Base-by-base conservation (phyloP, 805 yeast genomes). In the Lachancea cidri region DNA sequence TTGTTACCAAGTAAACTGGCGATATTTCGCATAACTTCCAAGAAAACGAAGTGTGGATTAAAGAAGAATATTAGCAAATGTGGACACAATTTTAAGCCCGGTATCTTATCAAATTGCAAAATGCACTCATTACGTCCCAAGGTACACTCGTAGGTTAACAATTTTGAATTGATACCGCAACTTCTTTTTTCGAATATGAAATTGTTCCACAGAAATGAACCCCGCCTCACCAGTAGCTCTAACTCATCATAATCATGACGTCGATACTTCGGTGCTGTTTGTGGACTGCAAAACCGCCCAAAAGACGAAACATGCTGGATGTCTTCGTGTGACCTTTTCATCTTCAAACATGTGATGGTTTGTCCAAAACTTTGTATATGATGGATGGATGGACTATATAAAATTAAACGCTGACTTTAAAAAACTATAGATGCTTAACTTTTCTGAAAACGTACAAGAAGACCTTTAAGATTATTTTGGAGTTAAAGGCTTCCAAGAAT, bases 401-500 rank as follows among this genome's bases (percentile, higher is more conserved):
- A n/a, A n/a, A n/a, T n/a, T n/a, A n/a, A n/a, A n/a, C n/a, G n/a
- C n/a, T 22, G 11, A 22, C 7, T 22, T 7, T 7, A 22, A 11
- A 29, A 27, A 27, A 16, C 16, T 6, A 27, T 16, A 27, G 9
- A 15, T 36, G 7, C 22, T 2, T 4, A 15, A 4, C n/a, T 3
- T 7, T 5, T 5, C n/a, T n/a, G n/a, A n/a, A n/a, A n/a, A n/a
- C n/a, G n/a, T n/a, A n/a, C n/a, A n/a, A n/a, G n/a, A n/a, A n/a
- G n/a, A n/a, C n/a, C n/a, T n/a, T n/a, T n/a, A n/a, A 30, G 19
- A 25, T 40, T 54, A 73, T 49, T 71, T 72, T 5, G 79, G 79
- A 17, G 70, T 63, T 37, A 73, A 57, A 4, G 79, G 78, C 38
- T 70, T 71, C 79, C 79, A 74, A 18, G 73, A 72, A 5, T 73